Base-by-base conservation (phyloP, 2,329 filamentous ascomycete species). In the Orbilia ellipsospora region DNA sequence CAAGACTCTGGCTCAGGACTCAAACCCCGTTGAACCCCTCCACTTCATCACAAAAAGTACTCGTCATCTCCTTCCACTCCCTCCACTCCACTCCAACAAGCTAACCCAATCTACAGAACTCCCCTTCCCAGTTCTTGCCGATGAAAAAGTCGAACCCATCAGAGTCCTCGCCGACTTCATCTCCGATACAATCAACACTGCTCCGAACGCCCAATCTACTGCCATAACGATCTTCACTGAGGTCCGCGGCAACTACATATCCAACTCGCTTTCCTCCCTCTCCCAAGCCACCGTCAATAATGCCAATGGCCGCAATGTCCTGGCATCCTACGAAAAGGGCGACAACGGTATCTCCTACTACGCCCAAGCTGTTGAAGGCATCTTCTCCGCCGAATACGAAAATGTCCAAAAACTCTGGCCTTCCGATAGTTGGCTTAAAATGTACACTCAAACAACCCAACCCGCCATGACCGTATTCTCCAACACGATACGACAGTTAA, bases 261-360 rank as follows among this genome's bases (percentile, higher is more conserved):
- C 90, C 2, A 86, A 87, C 15, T 94, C 92, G 8, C 83, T 99
- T 78, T 89, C 92, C 75, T 98, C 96, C 81, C 86, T 98, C 54
- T 92, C 95, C 1, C 89, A 92, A 48, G 94, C 94, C 15, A 96
- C 93, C 36, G 85, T 96, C 81, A 90, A 93, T 85, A 90, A 93
- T 57, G 87, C 91, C 20, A 94, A 92, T 82, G 91, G 92, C 82
- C 63, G 77, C 3, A 68, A 61, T 51, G 93, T 92, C 83, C 89
- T 89, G 64, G 84, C 85, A 13, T 87, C 90, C 0, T 99, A 99
- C 82, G 89, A 90, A 73, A 87, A 92, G 73, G 94, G 94, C 13
- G 95, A 92, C 20, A 98, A 95, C 82, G 94, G 93, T 3, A 96
- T 99, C 73, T 90, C 91, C 1, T 93, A 91, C 42, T 99, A 99